A percentile compares a stretch with the other conserved stretches of the same genome.
phyloP scores from a whole-genome alignment of 768 basidiomycete species.

The Lentinula boryana region DNA sequence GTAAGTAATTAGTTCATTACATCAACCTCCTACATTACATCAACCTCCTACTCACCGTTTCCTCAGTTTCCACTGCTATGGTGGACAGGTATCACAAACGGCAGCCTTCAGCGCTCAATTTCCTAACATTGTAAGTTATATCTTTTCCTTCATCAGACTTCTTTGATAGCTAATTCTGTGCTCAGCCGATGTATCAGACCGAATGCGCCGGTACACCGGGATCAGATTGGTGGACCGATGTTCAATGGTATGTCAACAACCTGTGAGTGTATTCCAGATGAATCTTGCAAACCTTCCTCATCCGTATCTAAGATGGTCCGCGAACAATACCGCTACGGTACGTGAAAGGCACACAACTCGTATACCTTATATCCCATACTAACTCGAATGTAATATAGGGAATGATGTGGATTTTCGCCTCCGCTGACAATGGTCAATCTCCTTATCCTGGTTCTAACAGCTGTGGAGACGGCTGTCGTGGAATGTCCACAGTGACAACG shows the following conservation, averaged over 20 bases:
- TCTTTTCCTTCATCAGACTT: background rate
- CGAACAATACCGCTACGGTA: slow-evolving; percentile 21
- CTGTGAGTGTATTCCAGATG: slow-evolving; percentile 12
- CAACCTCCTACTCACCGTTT: background rate
- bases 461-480: slow-evolving; percentile 4
- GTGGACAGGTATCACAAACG: slow-evolving; percentile 30
- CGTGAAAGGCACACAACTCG: background rate
- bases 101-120: slow-evolving; percentile 34
- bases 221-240: slow-evolving; percentile 49
- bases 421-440: slow-evolving; percentile 36
- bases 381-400: background rate
- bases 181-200: slow-evolving; percentile 14
- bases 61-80: slow-evolving; percentile 15
- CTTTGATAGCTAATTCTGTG: background rate
- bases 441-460: background rate
- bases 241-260: slow-evolving; percentile 52
- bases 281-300: background rate
- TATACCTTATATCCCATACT: too few relatives aligned
- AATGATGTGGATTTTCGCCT: slow-evolving; percentile 49
- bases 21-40: background rate
- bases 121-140: slow-evolving; percentile 30
- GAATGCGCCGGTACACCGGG: slow-evolving; percentile 43
- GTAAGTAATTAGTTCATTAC: background rate
- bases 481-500: slow-evolving; percentile 7
- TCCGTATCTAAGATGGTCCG: slow-evolving; percentile 22